A percentile compares a stretch with the other conserved stretches of the same genome.
Evolutionary conservation across 192 early-diverging fungal species (phyloP).

Genomic region (Backusella luteola): DNA sequence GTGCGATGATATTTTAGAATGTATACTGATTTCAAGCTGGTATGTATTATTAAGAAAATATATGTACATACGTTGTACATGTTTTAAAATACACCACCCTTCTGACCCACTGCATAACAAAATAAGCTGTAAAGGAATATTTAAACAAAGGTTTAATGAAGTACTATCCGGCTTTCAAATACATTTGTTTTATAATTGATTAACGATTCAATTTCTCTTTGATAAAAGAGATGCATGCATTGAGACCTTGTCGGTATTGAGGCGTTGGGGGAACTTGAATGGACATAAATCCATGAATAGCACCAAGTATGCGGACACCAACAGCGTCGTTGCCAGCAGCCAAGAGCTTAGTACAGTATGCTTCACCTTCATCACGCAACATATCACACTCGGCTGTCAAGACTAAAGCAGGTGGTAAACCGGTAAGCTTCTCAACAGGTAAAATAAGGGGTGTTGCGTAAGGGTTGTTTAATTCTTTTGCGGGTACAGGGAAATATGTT

Average conservation of each 20-base stretch:
- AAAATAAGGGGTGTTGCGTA: neutral
- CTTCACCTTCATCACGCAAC: constrained; percentile 25
- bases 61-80: too few species aligned
- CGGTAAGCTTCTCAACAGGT: constrained; percentile 14
- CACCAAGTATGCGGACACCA: constrained; percentile 24
- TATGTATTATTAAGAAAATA: too few species aligned
- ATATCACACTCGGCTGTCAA: constrained; percentile 25
- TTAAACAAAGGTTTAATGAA: too few species aligned
- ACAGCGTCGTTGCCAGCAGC: constrained; percentile 12
- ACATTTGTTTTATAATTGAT: neutral
- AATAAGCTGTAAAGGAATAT: too few species aligned
- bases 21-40: too few species aligned
- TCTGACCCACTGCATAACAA: too few species aligned
- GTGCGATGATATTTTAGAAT: too few species aligned
- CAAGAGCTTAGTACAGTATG: constrained; percentile 1
- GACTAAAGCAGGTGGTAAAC: constrained; percentile 16
- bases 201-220: neutral
- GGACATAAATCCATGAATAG: constrained; percentile 17
- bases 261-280: neutral
- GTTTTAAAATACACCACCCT: too few species aligned
- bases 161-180: too few species aligned
- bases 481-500: neutral
- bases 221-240: neutral
- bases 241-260: neutral
- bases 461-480: neutral